These are phyloP conservation scores for Triticum dicoccoides DNA, from an alignment of 176 grass and related monocot species.

Conservation along the genomic window DNA sequence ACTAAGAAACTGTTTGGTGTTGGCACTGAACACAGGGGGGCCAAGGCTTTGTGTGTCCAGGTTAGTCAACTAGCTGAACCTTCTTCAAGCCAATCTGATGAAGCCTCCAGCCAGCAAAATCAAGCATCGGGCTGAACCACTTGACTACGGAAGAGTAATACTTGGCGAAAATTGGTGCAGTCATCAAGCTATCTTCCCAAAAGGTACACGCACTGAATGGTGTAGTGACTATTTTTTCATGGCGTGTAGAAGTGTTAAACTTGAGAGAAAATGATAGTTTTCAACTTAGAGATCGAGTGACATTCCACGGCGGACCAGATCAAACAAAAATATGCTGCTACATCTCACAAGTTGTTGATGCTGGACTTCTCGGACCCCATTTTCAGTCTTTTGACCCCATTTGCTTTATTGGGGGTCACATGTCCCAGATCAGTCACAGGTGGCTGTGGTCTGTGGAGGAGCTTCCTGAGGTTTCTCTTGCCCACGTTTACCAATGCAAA, in stretches of 20 bases:
- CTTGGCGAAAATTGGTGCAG: constrained; percentile 56
- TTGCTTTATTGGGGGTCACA: constrained; percentile 19
- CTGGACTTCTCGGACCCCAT: constrained; percentile 49
- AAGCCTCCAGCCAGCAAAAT: neutral
- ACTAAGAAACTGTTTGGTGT: no score
- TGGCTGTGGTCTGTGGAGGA: no score
- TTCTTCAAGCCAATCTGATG: no score
- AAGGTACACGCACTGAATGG: constrained; percentile 45
- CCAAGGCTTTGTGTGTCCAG: no score
- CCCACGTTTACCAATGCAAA: no score
- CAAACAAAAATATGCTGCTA: constrained; percentile 61
- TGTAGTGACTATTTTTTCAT: neutral
- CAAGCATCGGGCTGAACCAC: constrained; percentile 39
- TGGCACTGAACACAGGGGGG: no score
- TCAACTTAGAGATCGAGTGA: constrained; percentile 66
- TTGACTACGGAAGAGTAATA: constrained; percentile 57
- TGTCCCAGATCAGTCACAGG: neutral
- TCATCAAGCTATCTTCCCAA: constrained; percentile 74
- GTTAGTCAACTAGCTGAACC: no score
- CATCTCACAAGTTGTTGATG: constrained; percentile 80
- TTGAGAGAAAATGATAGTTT: constrained; percentile 29
- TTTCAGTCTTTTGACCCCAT: neutral
- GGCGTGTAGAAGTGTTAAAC: constrained; percentile 17
- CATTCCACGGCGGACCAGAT: constrained; percentile 54
- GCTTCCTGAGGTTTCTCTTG: no score